Evolutionary conservation across 225 moss, liverwort and hornwort genomes (phyloP), one percentile per base, ranked within the genome.

Genomic region (Takakia lepidozioides): DNA sequence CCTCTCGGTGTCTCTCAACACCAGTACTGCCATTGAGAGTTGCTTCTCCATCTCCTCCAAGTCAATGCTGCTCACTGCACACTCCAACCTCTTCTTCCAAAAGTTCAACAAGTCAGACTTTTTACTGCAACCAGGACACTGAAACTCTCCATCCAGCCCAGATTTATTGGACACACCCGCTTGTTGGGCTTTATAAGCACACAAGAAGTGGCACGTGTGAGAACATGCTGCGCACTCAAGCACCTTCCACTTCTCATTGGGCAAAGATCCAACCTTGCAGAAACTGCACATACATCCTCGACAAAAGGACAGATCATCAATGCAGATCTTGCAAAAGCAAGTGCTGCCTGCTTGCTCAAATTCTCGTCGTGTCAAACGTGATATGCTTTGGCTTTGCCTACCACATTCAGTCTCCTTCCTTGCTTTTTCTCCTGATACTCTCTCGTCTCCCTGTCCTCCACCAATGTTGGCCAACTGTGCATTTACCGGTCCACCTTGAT

Each of bases 221-320:
- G 43, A 59, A 54, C 75, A 76, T 20, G 21, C 20, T 19, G 45
- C 26, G 36, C 75, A 76, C 36, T 59, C 58, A 11, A 76, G 17
- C n/a, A 62, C 66, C 29, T 29, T 44, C 66, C 54, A 47, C 7
- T 61, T 57, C 17, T 70, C 66, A 28, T 46, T 49, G 9, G 69
- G 58, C 25, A 53, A 43, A 23, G 66, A 35, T 25, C 26, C 2
- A 2, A 39, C 25, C 19, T 25, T 34, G 35, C 75, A 76, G 18
- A 70, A 62, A 27, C 62, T 62, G 46, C 75, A 76, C 65, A 66
- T 70, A 32, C 75, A 76, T 4, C 75, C 75, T 49, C 65, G 60
- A 61, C 75, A 76, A 19, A 76, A 70, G 19, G 25, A 21, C 4
- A 38, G 40, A 59, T 76, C 62, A 11, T 38, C 53, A 3, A 26